Conservation (phyloP, 441 rosid species). For the Populus hybrid region DNA sequence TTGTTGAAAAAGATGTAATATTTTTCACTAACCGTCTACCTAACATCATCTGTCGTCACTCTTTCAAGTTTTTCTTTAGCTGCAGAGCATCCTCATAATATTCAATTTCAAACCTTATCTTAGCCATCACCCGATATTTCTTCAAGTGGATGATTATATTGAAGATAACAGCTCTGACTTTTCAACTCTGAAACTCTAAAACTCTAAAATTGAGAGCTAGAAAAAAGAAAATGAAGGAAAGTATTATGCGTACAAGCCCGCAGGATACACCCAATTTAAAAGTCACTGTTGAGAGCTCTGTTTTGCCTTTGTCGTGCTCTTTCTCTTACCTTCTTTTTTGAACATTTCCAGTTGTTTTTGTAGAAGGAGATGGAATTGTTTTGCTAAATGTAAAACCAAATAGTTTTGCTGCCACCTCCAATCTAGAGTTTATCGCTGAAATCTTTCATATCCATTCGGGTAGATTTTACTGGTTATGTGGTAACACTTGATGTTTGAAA, state of each 20-base stretch:
- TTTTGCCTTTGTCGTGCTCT: neutral
- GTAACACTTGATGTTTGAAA: neutral
- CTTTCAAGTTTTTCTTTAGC: neutral
- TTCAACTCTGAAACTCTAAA: neutral
- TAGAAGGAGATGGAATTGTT: neutral
- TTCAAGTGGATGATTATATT: too few relatives aligned
- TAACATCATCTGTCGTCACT: neutral
- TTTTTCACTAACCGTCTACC: neutral
- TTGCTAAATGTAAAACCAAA: neutral
- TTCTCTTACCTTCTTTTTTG: neutral
- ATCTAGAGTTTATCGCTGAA: neutral
- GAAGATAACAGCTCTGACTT: neutral
- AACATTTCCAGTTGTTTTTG: neutral
- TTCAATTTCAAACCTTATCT: neutral
- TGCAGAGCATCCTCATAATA: neutral
- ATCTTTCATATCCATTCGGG: neutral
- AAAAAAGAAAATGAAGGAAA: neutral
- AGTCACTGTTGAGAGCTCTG: neutral
- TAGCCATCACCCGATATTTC: neutral
- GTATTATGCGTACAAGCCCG: neutral
- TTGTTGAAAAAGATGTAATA: neutral
- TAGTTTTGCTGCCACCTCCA: neutral
- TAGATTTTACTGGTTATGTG: neutral
- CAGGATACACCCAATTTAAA: neutral
- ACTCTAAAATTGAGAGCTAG: neutral